These are phyloP conservation scores for Nowakowskiella sp. DNA, from an alignment of 192 early-diverging fungal species.

Conservation along the genomic window DNA sequence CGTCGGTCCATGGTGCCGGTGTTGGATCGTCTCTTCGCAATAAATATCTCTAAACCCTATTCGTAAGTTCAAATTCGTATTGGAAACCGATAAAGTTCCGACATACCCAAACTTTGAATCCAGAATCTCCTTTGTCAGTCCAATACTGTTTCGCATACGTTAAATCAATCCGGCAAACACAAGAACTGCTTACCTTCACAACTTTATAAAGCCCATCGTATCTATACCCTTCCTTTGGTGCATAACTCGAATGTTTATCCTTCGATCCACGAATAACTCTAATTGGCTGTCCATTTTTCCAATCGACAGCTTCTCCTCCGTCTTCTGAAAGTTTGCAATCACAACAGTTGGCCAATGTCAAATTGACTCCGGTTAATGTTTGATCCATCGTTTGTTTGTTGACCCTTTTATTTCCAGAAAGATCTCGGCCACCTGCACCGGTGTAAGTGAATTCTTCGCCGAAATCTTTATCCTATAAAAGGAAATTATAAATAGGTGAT, in stretches of 20 bases:
- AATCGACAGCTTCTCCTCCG: no score
- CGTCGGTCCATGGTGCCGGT: no score
- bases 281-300: slow-evolving; percentile 23
- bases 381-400: slow-evolving; percentile 50
- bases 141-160: no score
- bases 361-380: slow-evolving; percentile 47
- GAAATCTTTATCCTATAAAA: slow-evolving; percentile 54
- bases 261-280: slow-evolving; percentile 14
- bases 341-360: slow-evolving; percentile 50
- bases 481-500: no score
- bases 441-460: slow-evolving; percentile 63
- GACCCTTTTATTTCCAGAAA: slow-evolving; percentile 33
- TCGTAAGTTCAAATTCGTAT: no score
- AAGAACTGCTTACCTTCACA: slow-evolving; percentile 6
- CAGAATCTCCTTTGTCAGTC: no score
- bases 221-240: slow-evolving; percentile 10
- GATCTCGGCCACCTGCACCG: slow-evolving; percentile 55
- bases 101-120: no score
- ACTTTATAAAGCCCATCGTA: slow-evolving; percentile 18
- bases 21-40: no score
- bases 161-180: no score
- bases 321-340: no score
- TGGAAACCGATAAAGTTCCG: no score
- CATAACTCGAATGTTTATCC: slow-evolving; percentile 5
- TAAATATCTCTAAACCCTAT: no score